Conservation (phyloP, 495 filamentous ascomycete genomes). For the Cryomyces antarcticus region DNA sequence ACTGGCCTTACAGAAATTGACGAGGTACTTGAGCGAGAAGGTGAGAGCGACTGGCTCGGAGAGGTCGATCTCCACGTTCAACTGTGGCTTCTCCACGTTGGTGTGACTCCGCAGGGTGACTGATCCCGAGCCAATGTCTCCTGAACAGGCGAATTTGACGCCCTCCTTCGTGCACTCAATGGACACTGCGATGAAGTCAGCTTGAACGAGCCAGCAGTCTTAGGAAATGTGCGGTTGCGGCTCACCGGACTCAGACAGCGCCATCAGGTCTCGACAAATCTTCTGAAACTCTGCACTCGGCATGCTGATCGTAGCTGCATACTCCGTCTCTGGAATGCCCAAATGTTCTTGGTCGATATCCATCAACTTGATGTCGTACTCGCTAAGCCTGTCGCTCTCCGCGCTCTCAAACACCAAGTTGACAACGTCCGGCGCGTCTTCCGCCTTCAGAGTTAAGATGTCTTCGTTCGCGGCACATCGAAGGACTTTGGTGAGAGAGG, state of each 20-base stretch:
- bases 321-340: conserved; percentile 96
- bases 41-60: conserved; percentile 86
- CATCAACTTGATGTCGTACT: conserved; percentile 99
- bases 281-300: conserved; percentile 79
- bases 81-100: conserved; percentile 75
- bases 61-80: conserved; percentile 74
- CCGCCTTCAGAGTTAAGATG: conserved; percentile 87
- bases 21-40: conserved; percentile 97
- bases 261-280: conserved; percentile 80
- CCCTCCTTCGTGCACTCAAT: conserved; percentile 97
- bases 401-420: conserved; percentile 91
- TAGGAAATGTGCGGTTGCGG: neutral
- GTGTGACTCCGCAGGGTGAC: conserved; percentile 79
- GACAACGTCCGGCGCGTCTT: conserved; percentile 85
- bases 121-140: conserved; percentile 88
- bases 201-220: neutral
- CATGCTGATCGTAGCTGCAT: conserved; percentile 79
- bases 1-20: conserved; percentile 98
- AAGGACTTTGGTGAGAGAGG: conserved; percentile 91
- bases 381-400: conserved; percentile 76
- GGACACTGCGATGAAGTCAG: conserved; percentile 36
- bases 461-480: conserved; percentile 89
- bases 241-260: conserved; percentile 81
- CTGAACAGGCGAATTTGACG: conserved; percentile 82
- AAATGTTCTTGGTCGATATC: conserved; percentile 99